These are phyloP conservation scores for Exophiala viscosa DNA, from an alignment of 2,329 filamentous ascomycete species.

Conservation along the genomic window DNA sequence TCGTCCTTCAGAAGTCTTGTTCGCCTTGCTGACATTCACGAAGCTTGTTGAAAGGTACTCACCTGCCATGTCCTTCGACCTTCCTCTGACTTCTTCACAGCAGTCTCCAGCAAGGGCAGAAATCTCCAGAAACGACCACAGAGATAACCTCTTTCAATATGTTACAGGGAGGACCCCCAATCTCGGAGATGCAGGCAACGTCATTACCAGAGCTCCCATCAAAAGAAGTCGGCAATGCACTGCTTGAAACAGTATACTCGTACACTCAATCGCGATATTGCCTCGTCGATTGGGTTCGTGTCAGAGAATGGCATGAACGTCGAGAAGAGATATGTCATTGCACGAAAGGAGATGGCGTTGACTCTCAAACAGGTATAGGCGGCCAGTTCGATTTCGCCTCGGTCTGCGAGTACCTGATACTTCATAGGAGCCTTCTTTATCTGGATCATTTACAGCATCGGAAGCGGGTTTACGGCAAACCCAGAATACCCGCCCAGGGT, in stretches of 20 bases:
- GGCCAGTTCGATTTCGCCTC: not conserved
- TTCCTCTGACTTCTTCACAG: not conserved
- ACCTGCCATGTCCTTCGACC: not conserved
- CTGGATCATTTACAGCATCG: slow-evolving; percentile 27
- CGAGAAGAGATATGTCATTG: slow-evolving; percentile 14
- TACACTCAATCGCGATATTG: slow-evolving; percentile 28
- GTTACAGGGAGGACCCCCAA: slow-evolving; percentile 1
- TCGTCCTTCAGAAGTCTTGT: not conserved
- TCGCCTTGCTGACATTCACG: not conserved
- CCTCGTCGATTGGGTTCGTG: slow-evolving; percentile 25
- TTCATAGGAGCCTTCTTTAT: slow-evolving; percentile 23
- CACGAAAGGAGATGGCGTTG: slow-evolving; percentile 60
- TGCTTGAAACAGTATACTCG: slow-evolving; percentile 26
- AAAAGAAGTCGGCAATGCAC: slow-evolving; percentile 5
- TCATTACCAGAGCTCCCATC: slow-evolving; percentile 18
- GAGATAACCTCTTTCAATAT: slow-evolving; percentile 6
- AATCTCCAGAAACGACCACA: slow-evolving; percentile 1
- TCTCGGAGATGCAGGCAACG: slow-evolving; percentile 3
- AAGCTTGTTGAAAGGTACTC: slow-evolving; percentile 7
- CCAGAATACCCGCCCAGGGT: slow-evolving; percentile 23
- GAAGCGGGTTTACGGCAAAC: slow-evolving; percentile 21
- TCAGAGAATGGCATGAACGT: slow-evolving; percentile 26
- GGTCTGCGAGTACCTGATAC: not conserved
- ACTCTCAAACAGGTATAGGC: slow-evolving; percentile 55
- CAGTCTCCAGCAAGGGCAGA: not conserved